Conservation (phyloP, 768 basidiomycete species). For the Macrolepiota dolichaula region DNA sequence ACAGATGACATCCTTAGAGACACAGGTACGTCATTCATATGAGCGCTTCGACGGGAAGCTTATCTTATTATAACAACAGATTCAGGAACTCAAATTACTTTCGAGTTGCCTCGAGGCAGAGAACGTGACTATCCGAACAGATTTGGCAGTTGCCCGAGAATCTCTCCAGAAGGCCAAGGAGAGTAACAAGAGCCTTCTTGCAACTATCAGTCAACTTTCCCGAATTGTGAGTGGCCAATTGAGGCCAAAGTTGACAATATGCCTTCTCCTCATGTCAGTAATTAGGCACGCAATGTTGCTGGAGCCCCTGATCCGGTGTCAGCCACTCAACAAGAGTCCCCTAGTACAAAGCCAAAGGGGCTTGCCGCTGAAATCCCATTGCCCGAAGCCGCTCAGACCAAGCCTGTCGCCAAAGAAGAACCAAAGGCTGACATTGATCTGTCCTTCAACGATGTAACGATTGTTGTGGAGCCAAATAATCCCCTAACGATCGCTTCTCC, state of each 20-base stretch:
- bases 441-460: conserved; percentile 12
- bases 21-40: conserved; percentile 7
- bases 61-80: conserved; percentile 12
- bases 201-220: conserved; percentile 26
- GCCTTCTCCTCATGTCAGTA: neutral
- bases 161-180: conserved; percentile 27
- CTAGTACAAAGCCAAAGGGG: neutral
- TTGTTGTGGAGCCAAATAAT: conserved; percentile 5
- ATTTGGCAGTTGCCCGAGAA: conserved; percentile 19
- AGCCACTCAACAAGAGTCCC: neutral
- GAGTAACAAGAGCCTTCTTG: conserved; percentile 21
- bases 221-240: conserved; percentile 18
- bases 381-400: neutral
- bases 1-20: conserved; percentile 12
- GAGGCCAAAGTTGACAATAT: neutral
- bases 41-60: neutral
- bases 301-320: conserved; percentile 1
- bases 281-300: conserved; percentile 11
- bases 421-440: neutral
- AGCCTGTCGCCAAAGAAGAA: neutral
- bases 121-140: conserved; percentile 19
- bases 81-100: conserved; percentile 18
- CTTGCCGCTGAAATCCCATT: neutral
- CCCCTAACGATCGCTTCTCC: conserved; percentile 11
- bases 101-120: conserved; percentile 19